Evolutionary conservation across 257 asterid genomes (phyloP), one percentile per base, ranked within the genome.

Genomic region (Buddleja alternifolia): DNA sequence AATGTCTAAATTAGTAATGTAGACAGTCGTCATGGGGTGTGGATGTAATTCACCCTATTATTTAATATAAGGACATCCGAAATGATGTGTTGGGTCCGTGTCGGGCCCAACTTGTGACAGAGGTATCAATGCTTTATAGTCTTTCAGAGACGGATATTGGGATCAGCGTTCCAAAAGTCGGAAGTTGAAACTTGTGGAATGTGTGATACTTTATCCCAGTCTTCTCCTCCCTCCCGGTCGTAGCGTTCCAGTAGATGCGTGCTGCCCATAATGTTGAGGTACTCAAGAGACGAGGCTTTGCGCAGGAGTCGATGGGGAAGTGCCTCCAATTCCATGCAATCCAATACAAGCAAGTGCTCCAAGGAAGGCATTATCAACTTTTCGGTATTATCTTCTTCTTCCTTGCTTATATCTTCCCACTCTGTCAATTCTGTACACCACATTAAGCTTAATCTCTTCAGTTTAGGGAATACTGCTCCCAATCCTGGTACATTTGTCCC

Each of bases 321-420:
- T 23, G 15, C 37, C 24, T 54, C 12, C 17, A 54, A 15, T 24
- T 4, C 15, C 17, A 8, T n/a, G 37, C 60, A 54, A 10, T 10
- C 8, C 2, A 11, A 0, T 8, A 58, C 10, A 6, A 15, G 25
- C 47, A 58, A 36, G 24, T 8, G 8, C 46, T 58, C 8, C 8
- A 58, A 45, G 19, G 14, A 58, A 15, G 64, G 64, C 6, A 58
- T 17, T 58, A 58, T 36, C 29, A 45, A 58, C 14, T 32, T 17
- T 23, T 16, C 36, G 4, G 0, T 23, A 0, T 21, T 3, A 2
- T 54, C 6, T 21, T 54, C 60, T 21, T 54, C 39, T 21, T 17
- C 47, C 14, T 16, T 29, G 0, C 46, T 37, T 34, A 29, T 29
- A 29, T 29, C 34, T 29, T 29, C 34, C 34, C 34, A 29, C 5